phyloP scores from a whole-genome alignment of 257 asterid species.

The Ehretia macrophylla region DNA sequence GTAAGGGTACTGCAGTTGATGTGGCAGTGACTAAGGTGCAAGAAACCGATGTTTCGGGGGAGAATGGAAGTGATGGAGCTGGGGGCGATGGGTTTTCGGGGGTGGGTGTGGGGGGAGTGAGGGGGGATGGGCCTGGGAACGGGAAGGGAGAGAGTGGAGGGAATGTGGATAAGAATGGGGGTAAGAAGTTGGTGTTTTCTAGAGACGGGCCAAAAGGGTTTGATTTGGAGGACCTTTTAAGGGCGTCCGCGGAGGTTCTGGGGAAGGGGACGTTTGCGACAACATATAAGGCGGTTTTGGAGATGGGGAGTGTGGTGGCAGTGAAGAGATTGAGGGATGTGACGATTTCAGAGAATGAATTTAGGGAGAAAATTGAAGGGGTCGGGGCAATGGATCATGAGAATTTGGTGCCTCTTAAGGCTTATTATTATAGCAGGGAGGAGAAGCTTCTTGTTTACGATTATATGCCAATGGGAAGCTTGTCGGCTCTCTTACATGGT shows the following conservation, averaged over 20 bases:
- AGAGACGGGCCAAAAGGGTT: slow-evolving; percentile 22
- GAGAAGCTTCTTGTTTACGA: slow-evolving; percentile 46
- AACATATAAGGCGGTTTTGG: slow-evolving; percentile 38
- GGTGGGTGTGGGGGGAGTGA: slow-evolving; percentile 14
- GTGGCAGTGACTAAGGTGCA: slow-evolving; percentile 11
- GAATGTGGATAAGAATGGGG: slow-evolving; percentile 16
- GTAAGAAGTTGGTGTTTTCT: slow-evolving; percentile 28
- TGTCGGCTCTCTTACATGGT: slow-evolving; percentile 48
- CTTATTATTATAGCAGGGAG: slow-evolving; percentile 46
- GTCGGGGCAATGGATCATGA: slow-evolving; percentile 36
- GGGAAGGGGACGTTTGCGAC: slow-evolving; percentile 45
- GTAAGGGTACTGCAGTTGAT: slow-evolving; percentile 14
- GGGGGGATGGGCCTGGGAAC: slow-evolving; percentile 9
- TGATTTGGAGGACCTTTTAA: slow-evolving; percentile 41
- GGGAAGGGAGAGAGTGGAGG: slow-evolving; percentile 23
- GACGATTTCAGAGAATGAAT: slow-evolving; percentile 28
- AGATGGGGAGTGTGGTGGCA: slow-evolving; percentile 32
- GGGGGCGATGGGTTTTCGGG: slow-evolving; percentile 13
- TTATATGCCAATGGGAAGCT: slow-evolving; percentile 44
- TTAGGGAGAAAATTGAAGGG: slow-evolving; percentile 31
- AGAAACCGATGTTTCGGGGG: slow-evolving; percentile 5
- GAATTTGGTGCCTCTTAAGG: slow-evolving; percentile 39
- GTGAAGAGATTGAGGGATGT: slow-evolving; percentile 45
- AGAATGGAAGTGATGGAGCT: slow-evolving; percentile 23
- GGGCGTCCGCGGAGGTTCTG: slow-evolving; percentile 46